Conservation (phyloP, 768 basidiomycete species). For the Coprinopsis cinerea region DNA sequence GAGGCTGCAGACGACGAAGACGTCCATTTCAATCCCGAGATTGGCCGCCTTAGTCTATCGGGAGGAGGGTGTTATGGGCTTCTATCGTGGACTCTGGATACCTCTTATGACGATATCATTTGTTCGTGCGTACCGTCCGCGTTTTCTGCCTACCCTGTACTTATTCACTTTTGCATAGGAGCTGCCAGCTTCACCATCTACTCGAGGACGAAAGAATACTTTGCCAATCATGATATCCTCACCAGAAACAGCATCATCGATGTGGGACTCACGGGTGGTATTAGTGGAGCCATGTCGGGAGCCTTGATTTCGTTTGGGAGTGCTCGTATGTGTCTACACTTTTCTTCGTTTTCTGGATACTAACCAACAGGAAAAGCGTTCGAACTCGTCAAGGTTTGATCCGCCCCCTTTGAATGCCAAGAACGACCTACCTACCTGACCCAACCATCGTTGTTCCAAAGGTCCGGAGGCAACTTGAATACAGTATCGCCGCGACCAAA, state of each 20-base stretch:
- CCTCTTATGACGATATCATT: constrained; percentile 94
- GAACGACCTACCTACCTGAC: constrained; percentile 1
- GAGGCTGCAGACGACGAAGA: constrained; percentile 80
- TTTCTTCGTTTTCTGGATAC: neutral
- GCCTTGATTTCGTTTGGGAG: constrained; percentile 85
- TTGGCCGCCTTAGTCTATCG: constrained; percentile 70
- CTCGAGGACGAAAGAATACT: constrained; percentile 73
- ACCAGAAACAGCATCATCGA: constrained; percentile 55
- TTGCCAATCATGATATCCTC: constrained; percentile 53
- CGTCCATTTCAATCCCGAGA: constrained; percentile 63
- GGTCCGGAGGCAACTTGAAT: constrained; percentile 91
- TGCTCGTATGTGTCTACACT: constrained; percentile 58
- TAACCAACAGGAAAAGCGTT: constrained; percentile 50
- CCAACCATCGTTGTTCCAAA: constrained; percentile 31
- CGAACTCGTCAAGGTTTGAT: constrained; percentile 85
- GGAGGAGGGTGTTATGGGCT: constrained; percentile 84
- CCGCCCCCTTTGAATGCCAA: constrained; percentile 1
- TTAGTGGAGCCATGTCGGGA: constrained; percentile 85
- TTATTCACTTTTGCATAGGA: constrained; percentile 36
- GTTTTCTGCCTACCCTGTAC: neutral
- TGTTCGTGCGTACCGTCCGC: constrained; percentile 65
- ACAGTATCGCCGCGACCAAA: constrained; percentile 78
- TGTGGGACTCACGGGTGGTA: constrained; percentile 70
- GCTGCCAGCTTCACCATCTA: constrained; percentile 92
- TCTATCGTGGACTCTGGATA: constrained; percentile 88